Conservation (phyloP, 1,139 yeast genomes). For the Pichia sp. region DNA sequence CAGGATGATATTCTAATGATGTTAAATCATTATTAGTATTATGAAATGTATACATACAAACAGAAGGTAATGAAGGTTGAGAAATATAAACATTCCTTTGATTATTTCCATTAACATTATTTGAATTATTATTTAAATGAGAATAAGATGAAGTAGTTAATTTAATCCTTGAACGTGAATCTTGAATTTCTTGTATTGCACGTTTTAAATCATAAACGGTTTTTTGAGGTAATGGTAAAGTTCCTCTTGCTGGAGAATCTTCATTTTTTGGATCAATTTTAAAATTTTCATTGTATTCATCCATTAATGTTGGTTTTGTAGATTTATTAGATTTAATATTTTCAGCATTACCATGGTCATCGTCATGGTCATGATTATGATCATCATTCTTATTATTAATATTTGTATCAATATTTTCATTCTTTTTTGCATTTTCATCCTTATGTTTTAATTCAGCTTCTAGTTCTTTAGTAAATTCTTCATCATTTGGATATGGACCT, state of each 20-base stretch:
- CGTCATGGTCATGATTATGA: no score
- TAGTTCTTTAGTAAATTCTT: constrained; percentile 77
- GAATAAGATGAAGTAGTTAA: constrained; percentile 40
- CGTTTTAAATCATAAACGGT: constrained; percentile 74
- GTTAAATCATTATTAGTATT: constrained; percentile 88
- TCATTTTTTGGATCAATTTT: constrained; percentile 46
- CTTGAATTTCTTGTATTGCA: constrained; percentile 73
- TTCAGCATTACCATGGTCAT: no score
- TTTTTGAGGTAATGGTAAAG: constrained; percentile 79
- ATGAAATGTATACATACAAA: constrained; percentile 97
- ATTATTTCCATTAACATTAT: neutral
- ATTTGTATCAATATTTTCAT: constrained; percentile 28
- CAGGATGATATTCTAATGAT: constrained; percentile 78
- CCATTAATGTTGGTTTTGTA: constrained; percentile 35
- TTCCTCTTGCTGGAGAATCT: constrained; percentile 62
- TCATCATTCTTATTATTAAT: no score
- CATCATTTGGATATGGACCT: constrained; percentile 80
- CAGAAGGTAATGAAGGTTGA: constrained; percentile 86
- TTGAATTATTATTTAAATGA: constrained; percentile 5
- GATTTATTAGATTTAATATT: constrained; percentile 8
- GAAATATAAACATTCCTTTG: constrained; percentile 7
- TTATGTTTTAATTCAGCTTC: constrained; percentile 75
- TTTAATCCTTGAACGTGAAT: constrained; percentile 67
- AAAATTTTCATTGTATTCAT: constrained; percentile 46
- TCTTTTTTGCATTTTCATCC: constrained; percentile 39